Evolutionary conservation across 495 filamentous ascomycete species (phyloP), one percentile per base, ranked within the genome.

Genomic region (Cercophora sp.): DNA sequence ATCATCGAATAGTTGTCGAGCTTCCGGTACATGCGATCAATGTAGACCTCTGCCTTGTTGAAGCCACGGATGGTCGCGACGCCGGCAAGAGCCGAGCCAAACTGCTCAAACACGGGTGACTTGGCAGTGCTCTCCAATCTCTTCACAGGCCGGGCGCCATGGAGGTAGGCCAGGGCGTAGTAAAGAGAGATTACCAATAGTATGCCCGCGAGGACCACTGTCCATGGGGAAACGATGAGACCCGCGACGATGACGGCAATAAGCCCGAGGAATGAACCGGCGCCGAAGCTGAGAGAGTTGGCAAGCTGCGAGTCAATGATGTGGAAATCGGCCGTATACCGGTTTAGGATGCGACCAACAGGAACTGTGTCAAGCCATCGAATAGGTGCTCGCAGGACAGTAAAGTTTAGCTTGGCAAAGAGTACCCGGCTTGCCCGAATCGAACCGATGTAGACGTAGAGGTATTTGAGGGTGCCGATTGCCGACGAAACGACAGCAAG

Each of bases 321-420:
- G 55, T 80, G 76, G 60, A 93, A 91, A 58, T 93, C 89, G 4
- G 85, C 76, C 0, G 87, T 88, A 51, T 92, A 91, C 5, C 89
- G 77, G 64, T 93, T 94, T 3, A 92, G 63, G 29, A 92, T 82
- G 20, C 87, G 80, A 1, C 89, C 89, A 0, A 88, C 69, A 0
- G 89, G 89, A 0, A 89, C 85, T 0, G 87, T 92, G 62, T 94
- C 89, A 9, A 92, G 72, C 85, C 87, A 94, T 40, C 84, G 72
- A 8, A 88, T 68, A 0, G 87, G 88, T 11, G 87, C 78, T 6
- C 84, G 81, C 0, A 93, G 74, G 13, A 94, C 77, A 2, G 77
- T 73, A 51, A 76, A 82, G 29, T 81, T 81, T 29, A 90, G 68
- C 23, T 77, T 71, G 10, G 81, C 76, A 52, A 90, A 91, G 3